Conservation (phyloP, 2,329 filamentous ascomycete species). For the Fusarium protoensiforme region DNA sequence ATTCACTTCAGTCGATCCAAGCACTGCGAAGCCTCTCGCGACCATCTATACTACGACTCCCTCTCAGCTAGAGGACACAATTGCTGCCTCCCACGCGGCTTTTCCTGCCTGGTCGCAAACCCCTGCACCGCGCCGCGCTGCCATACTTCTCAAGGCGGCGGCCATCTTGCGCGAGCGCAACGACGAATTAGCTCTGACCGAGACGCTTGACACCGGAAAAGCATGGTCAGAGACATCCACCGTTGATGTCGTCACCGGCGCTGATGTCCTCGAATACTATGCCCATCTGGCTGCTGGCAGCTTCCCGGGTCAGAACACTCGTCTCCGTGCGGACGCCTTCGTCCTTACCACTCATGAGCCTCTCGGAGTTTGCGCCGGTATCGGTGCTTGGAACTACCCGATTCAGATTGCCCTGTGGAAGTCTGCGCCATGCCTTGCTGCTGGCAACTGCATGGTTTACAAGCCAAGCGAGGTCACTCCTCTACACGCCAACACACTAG, state of each 20-base stretch:
- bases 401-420: slow-evolving; percentile 94
- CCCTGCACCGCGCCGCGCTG: slow-evolving; percentile 77
- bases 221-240: slow-evolving; percentile 85
- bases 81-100: slow-evolving; percentile 75
- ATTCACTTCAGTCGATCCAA: slow-evolving; percentile 80
- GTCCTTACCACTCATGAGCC: slow-evolving; percentile 86
- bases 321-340: slow-evolving; percentile 80
- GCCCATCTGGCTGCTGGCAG: slow-evolving; percentile 83
- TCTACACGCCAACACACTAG: slow-evolving; percentile 81
- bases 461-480: slow-evolving; percentile 91
- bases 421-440: slow-evolving; percentile 84
- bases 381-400: slow-evolving; percentile 93
- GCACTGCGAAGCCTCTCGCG: slow-evolving; percentile 75
- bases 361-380: slow-evolving; percentile 85
- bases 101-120: slow-evolving; percentile 83
- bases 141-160: slow-evolving; percentile 82
- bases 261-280: slow-evolving; percentile 88
- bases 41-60: slow-evolving; percentile 77
- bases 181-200: slow-evolving; percentile 80
- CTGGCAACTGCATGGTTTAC: slow-evolving; percentile 91
- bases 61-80: slow-evolving; percentile 75
- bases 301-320: slow-evolving; percentile 82
- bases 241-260: slow-evolving; percentile 85
- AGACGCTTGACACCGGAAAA: slow-evolving; percentile 90
- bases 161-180: slow-evolving; percentile 79